phyloP scores from a whole-genome alignment of 768 basidiomycete genomes.

The Panus rudis region DNA sequence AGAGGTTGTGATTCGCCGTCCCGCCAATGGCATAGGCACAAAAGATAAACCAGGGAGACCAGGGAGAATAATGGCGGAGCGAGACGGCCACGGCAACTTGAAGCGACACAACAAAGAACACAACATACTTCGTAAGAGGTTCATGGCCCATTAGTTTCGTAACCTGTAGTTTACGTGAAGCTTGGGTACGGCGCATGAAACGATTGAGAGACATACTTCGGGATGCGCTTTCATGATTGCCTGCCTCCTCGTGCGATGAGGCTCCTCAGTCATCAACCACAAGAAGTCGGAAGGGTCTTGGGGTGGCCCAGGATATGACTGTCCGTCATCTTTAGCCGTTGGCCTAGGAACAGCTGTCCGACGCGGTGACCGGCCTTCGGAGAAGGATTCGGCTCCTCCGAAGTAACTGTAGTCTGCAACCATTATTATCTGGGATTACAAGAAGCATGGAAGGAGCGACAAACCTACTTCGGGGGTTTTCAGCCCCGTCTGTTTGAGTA shows the following conservation, averaged over 20 bases:
- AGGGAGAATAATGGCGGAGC: slow-evolving; percentile 61
- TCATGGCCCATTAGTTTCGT: slow-evolving; percentile 96
- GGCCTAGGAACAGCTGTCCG: slow-evolving; percentile 34
- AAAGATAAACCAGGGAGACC: slow-evolving; percentile 66
- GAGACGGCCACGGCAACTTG: slow-evolving; percentile 61
- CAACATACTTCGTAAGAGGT: slow-evolving; percentile 84
- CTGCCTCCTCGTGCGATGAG: slow-evolving; percentile 81
- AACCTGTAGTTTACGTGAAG: slow-evolving; percentile 43
- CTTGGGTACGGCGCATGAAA: not conserved
- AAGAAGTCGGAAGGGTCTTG: slow-evolving; percentile 83
- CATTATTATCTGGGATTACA: too few species aligned
- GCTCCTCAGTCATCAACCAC: slow-evolving; percentile 98
- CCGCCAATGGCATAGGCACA: slow-evolving; percentile 85
- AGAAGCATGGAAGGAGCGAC: not conserved
- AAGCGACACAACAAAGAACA: slow-evolving; percentile 70
- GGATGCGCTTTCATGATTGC: slow-evolving; percentile 94
- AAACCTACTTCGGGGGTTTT: not conserved
- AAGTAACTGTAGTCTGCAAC: slow-evolving; percentile 66
- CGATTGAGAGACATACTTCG: slow-evolving; percentile 44
- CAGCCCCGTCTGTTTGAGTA: not conserved
- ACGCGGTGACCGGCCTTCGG: slow-evolving; percentile 41
- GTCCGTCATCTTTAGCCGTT: slow-evolving; percentile 40
- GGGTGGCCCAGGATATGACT: slow-evolving; percentile 43
- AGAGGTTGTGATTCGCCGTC: slow-evolving; percentile 95
- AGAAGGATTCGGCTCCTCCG: slow-evolving; percentile 76